Percentiles rank a stretch among this genome's conserved stretches.
Evolutionary conservation across 306 rosid species (phyloP).

Genomic region (Vicia faba): DNA sequence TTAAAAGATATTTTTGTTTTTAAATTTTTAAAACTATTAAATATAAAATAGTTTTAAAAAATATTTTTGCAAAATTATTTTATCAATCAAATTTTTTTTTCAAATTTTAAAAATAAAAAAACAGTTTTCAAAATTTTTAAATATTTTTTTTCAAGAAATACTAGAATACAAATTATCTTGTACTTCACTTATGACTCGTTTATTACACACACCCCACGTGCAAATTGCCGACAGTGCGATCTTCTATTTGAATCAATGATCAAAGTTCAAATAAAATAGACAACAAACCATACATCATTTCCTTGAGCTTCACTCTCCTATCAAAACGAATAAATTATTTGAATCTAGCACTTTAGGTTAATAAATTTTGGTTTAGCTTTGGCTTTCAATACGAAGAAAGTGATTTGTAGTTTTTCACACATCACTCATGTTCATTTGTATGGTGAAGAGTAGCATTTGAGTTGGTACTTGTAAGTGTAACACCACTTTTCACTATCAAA

Average conservation of each 20-base stretch:
- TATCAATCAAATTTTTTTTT: too few relatives aligned
- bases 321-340: slow-evolving; percentile 42
- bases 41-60: too few relatives aligned
- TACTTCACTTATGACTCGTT: neutral
- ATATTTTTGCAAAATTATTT: too few relatives aligned
- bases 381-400: slow-evolving; percentile 47
- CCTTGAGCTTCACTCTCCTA: slow-evolving; percentile 43
- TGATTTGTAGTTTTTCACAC: slow-evolving; percentile 45
- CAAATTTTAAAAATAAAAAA: too few relatives aligned
- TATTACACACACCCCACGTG: slow-evolving; percentile 20
- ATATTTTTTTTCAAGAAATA: too few relatives aligned
- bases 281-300: slow-evolving; percentile 32
- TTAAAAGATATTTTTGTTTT: too few relatives aligned
- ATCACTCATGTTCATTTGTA: slow-evolving; percentile 45
- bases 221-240: slow-evolving; percentile 36
- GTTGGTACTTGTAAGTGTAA: slow-evolving; percentile 44
- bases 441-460: slow-evolving; percentile 52
- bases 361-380: slow-evolving; percentile 40
- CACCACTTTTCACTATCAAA: slow-evolving; percentile 46
- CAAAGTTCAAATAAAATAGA: slow-evolving; percentile 45
- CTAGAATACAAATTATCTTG: too few relatives aligned
- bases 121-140: too few relatives aligned
- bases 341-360: slow-evolving; percentile 50
- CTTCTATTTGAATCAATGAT: slow-evolving; percentile 26
- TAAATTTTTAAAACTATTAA: too few relatives aligned